These are phyloP conservation scores for Thermothielavioides terrestris DNA, from an alignment of 495 filamentous ascomycete species.

Conservation along the genomic window DNA sequence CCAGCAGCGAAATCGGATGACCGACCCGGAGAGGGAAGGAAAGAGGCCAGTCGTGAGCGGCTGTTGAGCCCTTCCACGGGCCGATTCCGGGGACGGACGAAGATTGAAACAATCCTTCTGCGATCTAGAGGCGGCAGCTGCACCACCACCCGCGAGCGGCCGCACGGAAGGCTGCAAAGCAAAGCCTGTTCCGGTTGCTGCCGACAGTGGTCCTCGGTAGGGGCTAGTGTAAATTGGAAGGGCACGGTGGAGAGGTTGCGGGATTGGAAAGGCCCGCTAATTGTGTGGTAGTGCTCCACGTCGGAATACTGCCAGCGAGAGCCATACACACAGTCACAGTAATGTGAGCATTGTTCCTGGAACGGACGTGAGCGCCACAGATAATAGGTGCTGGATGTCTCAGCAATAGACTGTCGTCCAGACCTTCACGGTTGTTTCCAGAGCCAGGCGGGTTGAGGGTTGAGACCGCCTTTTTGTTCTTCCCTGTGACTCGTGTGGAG, in stretches of 20 bases:
- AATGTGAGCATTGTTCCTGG: no score
- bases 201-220: background rate
- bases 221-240: background rate
- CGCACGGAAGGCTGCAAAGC: background rate
- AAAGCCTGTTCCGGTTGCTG: slow-evolving; percentile 5
- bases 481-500: no score
- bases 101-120: background rate
- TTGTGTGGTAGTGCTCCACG: no score
- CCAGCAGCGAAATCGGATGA: slow-evolving; percentile 5
- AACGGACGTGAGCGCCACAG: no score
- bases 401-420: no score
- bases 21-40: background rate
- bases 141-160: background rate
- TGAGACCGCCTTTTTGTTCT: no score
- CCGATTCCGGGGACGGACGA: slow-evolving; percentile 2
- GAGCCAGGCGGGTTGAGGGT: no score
- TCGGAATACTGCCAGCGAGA: no score
- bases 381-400: no score
- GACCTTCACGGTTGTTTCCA: no score
- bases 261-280: background rate
- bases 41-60: background rate
- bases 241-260: background rate
- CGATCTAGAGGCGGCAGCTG: slow-evolving; percentile 2
- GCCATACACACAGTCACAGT: no score
- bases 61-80: background rate